These are phyloP conservation scores for Entophlyctis helioformis DNA, from an alignment of 192 early-diverging fungal genomes.

Conservation along the genomic window DNA sequence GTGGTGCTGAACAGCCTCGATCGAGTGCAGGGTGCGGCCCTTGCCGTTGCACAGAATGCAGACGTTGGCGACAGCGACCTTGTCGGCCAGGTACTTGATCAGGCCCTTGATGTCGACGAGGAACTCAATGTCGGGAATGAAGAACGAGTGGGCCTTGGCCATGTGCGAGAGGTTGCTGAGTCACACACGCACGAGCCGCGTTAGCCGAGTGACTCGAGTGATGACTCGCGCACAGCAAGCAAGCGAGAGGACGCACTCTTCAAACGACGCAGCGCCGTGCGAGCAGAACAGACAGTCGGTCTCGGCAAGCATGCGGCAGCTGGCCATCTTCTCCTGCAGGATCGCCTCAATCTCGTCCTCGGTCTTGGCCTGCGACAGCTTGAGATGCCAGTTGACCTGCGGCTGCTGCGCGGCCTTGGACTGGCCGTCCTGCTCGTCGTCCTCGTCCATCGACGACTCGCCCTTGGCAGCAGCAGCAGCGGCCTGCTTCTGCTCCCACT, in stretches of 20 bases:
- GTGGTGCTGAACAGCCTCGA: slow-evolving; percentile 89
- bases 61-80: slow-evolving; percentile 87
- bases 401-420: background rate
- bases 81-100: slow-evolving; percentile 85
- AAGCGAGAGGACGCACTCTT: slow-evolving; percentile 24
- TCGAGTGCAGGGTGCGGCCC: slow-evolving; percentile 61
- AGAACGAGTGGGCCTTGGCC: slow-evolving; percentile 81
- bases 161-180: slow-evolving; percentile 77
- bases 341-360: slow-evolving; percentile 62
- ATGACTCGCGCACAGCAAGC: slow-evolving; percentile 39
- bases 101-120: slow-evolving; percentile 79
- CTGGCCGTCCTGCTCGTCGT: background rate
- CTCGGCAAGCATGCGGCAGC: slow-evolving; percentile 50
- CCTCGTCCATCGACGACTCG: background rate
- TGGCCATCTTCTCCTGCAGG: slow-evolving; percentile 67
- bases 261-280: slow-evolving; percentile 22
- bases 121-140: slow-evolving; percentile 94
- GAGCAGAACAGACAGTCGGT: slow-evolving; percentile 90
- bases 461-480: background rate
- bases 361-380: slow-evolving; percentile 37
- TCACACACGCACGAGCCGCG: background rate
- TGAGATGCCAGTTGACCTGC: slow-evolving; percentile 16
- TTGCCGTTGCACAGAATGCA: slow-evolving; percentile 94
- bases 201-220: too few relatives aligned
- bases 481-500: slow-evolving; percentile 37